These are phyloP conservation scores for Macrolepiota albuminosa DNA, from an alignment of 768 basidiomycete genomes.

Conservation along the genomic window DNA sequence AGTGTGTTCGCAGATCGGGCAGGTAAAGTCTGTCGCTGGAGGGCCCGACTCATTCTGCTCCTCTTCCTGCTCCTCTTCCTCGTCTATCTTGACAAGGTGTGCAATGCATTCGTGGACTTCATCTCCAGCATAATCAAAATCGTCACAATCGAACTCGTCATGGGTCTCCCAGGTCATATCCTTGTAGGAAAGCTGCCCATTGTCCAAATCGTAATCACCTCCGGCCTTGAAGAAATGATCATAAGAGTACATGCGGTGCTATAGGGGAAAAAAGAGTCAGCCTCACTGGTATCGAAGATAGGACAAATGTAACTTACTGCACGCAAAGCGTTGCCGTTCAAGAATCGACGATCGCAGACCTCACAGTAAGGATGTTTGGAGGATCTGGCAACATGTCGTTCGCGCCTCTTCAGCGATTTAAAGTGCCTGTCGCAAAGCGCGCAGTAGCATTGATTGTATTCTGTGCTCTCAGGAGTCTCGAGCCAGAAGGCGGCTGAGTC, in stretches of 20 bases:
- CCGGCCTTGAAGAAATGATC: background rate
- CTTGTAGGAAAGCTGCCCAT: background rate
- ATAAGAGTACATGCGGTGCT: background rate
- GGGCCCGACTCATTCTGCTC: constrained; percentile 7
- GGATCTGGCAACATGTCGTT: constrained; percentile 5
- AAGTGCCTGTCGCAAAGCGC: constrained; percentile 2
- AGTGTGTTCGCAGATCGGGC: constrained; percentile 5
- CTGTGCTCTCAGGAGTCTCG: background rate
- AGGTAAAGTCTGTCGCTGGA: constrained; percentile 1
- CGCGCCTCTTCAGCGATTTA: background rate
- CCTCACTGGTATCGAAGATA: background rate
- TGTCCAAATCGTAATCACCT: background rate
- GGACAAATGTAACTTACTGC: background rate
- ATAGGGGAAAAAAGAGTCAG: background rate
- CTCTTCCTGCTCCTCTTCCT: background rate
- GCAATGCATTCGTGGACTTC: constrained; percentile 1
- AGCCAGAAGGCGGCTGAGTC: background rate
- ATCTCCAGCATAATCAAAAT: background rate
- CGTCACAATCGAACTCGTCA: constrained; percentile 3
- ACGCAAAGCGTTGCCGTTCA: constrained; percentile 7
- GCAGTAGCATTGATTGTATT: constrained; percentile 3
- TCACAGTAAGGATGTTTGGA: background rate
- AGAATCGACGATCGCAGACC: constrained; percentile 1
- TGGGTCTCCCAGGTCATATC: constrained; percentile 2
- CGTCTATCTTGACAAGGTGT: background rate